Base-by-base conservation (phyloP, 371 early-diverging fungal genomes). In the Apophysomyces elegans region DNA sequence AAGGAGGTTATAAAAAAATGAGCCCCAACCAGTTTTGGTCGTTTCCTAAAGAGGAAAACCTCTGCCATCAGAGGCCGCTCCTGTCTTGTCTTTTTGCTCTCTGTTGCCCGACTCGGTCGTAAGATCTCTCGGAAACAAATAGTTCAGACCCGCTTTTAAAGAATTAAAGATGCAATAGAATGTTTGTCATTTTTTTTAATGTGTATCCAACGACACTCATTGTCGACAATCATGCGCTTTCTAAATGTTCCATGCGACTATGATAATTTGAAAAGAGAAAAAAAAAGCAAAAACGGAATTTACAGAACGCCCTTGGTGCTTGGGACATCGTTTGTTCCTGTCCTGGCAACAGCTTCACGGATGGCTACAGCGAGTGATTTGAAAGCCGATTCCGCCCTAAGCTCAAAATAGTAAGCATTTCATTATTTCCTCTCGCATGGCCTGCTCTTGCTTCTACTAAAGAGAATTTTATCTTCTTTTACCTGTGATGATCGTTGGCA, bases 311-410 rank as follows among this genome's bases (percentile, higher is more conserved):
- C 97, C 84, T 98, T 98, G 6, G 99, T 98, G 69, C 93, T 93
- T 0, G 99, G 99, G 4, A 97, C 76, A 68, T 91, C 91, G 63
- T 90, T 85, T 39, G 89, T 84, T 6, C 96, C 96, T 7, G 96
- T 95, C 58, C 80, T 79, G 26, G 88, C 83, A 16, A 90, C 81
- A 16, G 99, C 99, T 69, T 91, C 89, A 41, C 93, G 77, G 39
- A 98, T 70, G 11, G 99, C 99, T 16, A 98, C 88, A n/a, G 98
- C 99, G 54, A 95, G 78, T 0, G 97, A 95, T 77, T 98, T 98
- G 87, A 98, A 98, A 4, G 99, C 93, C 35, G 95, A 85, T 77
- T 98, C 99, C 32, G 97, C 89, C 54, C 95, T 95, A 76, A 35
- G 56, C 9, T 58, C 16, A 41, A 11, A 18, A 60, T 14, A 56